A percentile compares a stretch with the other conserved stretches of the same genome.
Evolutionary conservation across 2,329 filamentous ascomycete genomes (phyloP).

Genomic region (Penicillium thymicola): DNA sequence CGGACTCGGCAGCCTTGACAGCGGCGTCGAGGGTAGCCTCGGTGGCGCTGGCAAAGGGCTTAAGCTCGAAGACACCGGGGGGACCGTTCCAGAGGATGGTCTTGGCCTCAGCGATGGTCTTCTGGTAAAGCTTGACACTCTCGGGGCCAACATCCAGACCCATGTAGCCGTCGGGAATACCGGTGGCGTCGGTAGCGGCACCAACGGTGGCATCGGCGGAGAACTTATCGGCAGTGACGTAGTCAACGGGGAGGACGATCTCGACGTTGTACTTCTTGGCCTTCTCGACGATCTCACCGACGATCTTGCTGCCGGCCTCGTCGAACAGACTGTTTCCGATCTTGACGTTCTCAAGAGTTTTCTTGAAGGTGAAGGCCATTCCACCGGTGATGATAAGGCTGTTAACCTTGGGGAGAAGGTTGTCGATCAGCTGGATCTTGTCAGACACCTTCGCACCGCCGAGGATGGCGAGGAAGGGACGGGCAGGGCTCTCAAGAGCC

Average conservation of each 20-base stretch:
- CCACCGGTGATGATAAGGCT: constrained; percentile 93
- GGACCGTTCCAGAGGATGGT: constrained; percentile 99
- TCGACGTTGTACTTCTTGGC: constrained; percentile 95
- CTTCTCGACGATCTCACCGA: constrained; percentile 83
- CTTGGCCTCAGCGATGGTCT: constrained; percentile 80
- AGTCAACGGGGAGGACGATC: constrained; percentile 91
- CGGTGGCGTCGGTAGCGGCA: constrained; percentile 77
- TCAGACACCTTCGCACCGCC: constrained; percentile 98
- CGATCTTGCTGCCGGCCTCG: constrained; percentile 88
- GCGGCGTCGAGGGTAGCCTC: constrained; percentile 88
- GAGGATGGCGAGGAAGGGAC: constrained; percentile 97
- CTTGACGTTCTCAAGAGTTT: constrained; percentile 85
- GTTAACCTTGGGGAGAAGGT: constrained; percentile 96
- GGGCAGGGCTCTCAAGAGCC: constrained; percentile 86
- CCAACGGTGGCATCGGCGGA: constrained; percentile 76
- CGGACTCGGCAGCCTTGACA: constrained; percentile 72
- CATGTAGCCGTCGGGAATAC: constrained; percentile 97
- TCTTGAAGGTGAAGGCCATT: constrained; percentile 99
- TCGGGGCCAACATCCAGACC: constrained; percentile 91
- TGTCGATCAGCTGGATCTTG: constrained; percentile 99
- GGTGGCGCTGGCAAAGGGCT: constrained; percentile 88
- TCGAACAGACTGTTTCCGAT: constrained; percentile 93
- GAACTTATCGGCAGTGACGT: constrained; percentile 95
- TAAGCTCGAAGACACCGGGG: constrained; percentile 94
- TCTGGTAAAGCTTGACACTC: constrained; percentile 83